These are phyloP conservation scores for Sphaerulina populicola DNA, from an alignment of 2,329 filamentous ascomycete species.

Conservation along the genomic window DNA sequence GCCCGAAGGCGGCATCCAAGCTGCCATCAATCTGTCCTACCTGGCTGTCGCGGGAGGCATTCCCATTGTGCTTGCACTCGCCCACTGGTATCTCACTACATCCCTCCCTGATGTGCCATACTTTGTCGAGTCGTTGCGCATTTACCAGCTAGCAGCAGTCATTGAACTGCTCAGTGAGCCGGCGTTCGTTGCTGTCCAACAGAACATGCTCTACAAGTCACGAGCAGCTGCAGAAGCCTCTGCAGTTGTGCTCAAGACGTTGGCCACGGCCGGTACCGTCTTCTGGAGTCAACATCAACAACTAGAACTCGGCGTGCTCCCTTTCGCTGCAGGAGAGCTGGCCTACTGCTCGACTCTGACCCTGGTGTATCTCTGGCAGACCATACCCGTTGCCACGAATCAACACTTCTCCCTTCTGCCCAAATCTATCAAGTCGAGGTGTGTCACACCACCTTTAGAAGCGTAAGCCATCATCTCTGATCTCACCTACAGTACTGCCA, in stretches of 20 bases:
- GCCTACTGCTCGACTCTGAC: constrained; percentile 64
- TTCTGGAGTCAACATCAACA: constrained; percentile 51
- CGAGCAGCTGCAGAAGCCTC: constrained; percentile 75
- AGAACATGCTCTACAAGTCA: constrained; percentile 67
- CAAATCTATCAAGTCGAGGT: constrained; percentile 39
- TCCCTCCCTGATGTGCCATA: constrained; percentile 51
- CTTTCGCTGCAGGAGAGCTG: constrained; percentile 81
- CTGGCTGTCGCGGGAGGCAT: constrained; percentile 63
- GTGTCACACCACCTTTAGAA: constrained; percentile 22
- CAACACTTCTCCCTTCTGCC: constrained; percentile 63
- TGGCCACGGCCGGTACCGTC: constrained; percentile 63
- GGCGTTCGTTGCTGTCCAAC: constrained; percentile 79
- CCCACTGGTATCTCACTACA: constrained; percentile 56
- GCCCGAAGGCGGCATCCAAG: constrained; percentile 50
- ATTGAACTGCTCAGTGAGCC: constrained; percentile 81
- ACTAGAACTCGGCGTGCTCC: constrained; percentile 62
- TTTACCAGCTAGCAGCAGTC: constrained; percentile 52
- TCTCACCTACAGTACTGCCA: constrained; percentile 16
- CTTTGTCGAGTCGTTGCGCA: constrained; percentile 48
- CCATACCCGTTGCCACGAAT: constrained; percentile 47
- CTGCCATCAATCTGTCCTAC: constrained; percentile 81
- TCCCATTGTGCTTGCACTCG: constrained; percentile 50
- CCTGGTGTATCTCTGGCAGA: constrained; percentile 58
- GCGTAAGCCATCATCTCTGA: constrained; percentile 23
- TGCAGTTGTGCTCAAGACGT: constrained; percentile 69